Evolutionary conservation across 441 rosid genomes (phyloP).

Genomic region (Eutrema salsugineum): DNA sequence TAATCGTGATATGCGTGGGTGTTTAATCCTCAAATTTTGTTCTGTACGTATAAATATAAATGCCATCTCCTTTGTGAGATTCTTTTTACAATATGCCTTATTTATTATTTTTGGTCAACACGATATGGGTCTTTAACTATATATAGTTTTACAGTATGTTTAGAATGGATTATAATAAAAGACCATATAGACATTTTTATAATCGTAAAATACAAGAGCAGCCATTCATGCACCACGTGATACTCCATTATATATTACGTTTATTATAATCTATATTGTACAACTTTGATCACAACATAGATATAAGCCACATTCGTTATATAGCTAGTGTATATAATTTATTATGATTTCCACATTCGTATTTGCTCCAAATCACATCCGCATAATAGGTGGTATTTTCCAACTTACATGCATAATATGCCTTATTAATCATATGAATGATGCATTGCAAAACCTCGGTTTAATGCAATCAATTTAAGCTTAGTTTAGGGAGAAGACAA

Average conservation of each 20-base stretch:
- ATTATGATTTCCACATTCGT: neutral
- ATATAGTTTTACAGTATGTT: neutral
- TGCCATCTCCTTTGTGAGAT: neutral
- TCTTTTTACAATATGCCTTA: neutral
- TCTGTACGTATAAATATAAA: neutral
- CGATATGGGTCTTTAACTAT: neutral
- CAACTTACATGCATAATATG: neutral
- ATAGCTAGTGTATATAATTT: too few relatives aligned
- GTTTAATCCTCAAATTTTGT: neutral
- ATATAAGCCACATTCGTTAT: neutral
- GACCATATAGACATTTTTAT: neutral
- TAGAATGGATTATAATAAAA: too few relatives aligned
- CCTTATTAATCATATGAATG: neutral
- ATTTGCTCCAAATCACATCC: neutral
- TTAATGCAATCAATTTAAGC: neutral
- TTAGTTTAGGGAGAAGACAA: neutral
- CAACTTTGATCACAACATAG: neutral
- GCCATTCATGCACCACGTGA: slow-evolving; percentile 22
- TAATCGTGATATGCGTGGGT: neutral
- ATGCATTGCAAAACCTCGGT: neutral
- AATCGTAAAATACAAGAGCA: neutral
- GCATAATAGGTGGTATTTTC: neutral
- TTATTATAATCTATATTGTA: neutral
- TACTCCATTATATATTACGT: neutral
- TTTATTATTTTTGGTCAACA: neutral